Percentiles rank a stretch among this genome's conserved stretches.
phyloP scores from a whole-genome alignment of 2,329 filamentous ascomycete species.

The Hymenoscyphus fraxineus region DNA sequence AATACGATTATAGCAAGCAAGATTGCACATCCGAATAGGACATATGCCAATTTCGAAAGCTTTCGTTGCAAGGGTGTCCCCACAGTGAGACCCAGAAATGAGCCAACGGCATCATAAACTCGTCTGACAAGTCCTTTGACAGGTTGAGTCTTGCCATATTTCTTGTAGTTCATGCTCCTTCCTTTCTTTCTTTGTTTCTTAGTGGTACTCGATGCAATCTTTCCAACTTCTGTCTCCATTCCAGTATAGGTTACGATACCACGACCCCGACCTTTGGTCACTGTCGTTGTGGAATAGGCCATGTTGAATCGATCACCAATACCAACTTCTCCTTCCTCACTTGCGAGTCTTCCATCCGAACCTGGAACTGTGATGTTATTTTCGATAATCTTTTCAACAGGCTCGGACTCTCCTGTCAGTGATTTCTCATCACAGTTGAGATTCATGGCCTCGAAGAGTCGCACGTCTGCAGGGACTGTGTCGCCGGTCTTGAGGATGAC shows the following conservation, averaged over 20 bases:
- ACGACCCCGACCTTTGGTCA: conserved; percentile 51
- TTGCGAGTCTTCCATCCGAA: conserved; percentile 23
- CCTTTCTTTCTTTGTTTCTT: conserved; percentile 51
- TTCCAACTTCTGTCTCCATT: conserved; percentile 55
- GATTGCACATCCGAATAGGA: conserved; percentile 56
- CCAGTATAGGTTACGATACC: conserved; percentile 52
- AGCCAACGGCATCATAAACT: conserved; percentile 45
- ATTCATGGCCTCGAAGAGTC: conserved; percentile 53
- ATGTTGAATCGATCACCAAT: conserved; percentile 53
- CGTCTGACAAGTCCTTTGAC: conserved; percentile 48
- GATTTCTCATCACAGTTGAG: conserved; percentile 82
- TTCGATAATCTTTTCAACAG: conserved; percentile 73
- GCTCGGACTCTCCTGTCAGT: conserved; percentile 95
- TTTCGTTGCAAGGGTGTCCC: conserved; percentile 65
- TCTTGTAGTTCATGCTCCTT: conserved; percentile 43
- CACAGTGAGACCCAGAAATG: conserved; percentile 55
- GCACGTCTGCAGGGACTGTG: conserved; percentile 88
- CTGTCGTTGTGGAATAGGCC: conserved; percentile 52
- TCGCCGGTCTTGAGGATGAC: conserved; percentile 90
- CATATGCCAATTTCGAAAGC: conserved; percentile 60
- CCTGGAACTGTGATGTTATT: conserved; percentile 39
- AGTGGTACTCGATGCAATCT: conserved; percentile 48
- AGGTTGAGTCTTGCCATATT: conserved; percentile 42
- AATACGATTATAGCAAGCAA: conserved; percentile 40
- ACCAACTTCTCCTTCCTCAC: conserved; percentile 43